Conservation (phyloP, 805 yeast species). For the Candida morakotiae region DNA sequence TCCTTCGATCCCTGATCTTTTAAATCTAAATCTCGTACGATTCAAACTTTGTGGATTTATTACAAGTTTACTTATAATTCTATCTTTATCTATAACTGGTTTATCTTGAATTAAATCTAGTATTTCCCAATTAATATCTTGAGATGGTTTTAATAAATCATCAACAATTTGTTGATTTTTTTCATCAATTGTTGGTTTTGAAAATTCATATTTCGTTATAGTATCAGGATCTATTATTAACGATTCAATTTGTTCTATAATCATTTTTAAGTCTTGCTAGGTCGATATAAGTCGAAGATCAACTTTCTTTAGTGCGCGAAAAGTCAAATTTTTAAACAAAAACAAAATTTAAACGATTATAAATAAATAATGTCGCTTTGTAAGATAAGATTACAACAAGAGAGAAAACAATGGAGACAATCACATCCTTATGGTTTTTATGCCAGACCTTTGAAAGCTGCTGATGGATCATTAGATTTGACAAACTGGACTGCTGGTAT, state of each 20-base stretch:
- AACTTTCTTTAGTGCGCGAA: too few relatives aligned
- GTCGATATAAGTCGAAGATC: too few relatives aligned
- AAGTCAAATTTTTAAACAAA: too few relatives aligned
- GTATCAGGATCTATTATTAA: slow-evolving; percentile 6
- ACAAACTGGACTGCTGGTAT: slow-evolving; percentile 92
- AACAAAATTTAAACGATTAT: too few relatives aligned
- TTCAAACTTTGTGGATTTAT: slow-evolving; percentile 56
- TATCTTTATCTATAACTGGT: slow-evolving; percentile 37
- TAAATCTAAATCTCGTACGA: slow-evolving; percentile 63
- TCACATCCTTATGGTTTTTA: slow-evolving; percentile 97
- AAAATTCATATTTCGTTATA: slow-evolving; percentile 6
- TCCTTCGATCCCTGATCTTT: slow-evolving; percentile 75
- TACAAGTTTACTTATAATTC: slow-evolving; percentile 26
- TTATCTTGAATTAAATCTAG: slow-evolving; percentile 62
- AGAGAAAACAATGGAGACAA: slow-evolving; percentile 96
- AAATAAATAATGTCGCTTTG: slow-evolving; percentile 61
- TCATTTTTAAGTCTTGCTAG: not conserved
- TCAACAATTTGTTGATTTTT: slow-evolving; percentile 13
- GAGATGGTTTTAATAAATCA: slow-evolving; percentile 60
- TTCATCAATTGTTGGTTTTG: slow-evolving; percentile 1
- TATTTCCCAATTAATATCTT: slow-evolving; percentile 63
- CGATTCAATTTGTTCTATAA: slow-evolving; percentile 1
- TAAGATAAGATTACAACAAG: slow-evolving; percentile 84
- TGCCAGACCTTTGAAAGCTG: slow-evolving; percentile 81
- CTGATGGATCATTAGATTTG: slow-evolving; percentile 81